A percentile compares a stretch with the other conserved stretches of the same genome.
Evolutionary conservation across 495 filamentous ascomycete species (phyloP).

Genomic region (Neurospora sp.): DNA sequence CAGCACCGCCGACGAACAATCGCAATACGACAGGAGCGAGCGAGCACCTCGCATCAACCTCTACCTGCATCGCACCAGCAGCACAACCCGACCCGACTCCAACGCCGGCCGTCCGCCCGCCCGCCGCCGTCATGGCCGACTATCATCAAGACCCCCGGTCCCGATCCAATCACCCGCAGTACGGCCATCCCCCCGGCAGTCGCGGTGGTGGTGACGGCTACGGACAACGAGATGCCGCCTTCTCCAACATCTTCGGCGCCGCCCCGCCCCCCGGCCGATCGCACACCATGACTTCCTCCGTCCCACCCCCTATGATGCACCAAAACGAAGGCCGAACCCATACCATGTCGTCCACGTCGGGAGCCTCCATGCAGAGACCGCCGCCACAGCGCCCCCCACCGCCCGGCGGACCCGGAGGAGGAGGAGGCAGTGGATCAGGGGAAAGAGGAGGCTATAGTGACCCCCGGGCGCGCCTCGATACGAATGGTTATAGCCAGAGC

Average conservation of each 20-base stretch:
- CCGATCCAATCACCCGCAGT: conserved; percentile 40
- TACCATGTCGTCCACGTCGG: conserved; percentile 81
- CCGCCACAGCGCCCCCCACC: conserved; percentile 52
- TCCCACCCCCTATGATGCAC: conserved; percentile 33
- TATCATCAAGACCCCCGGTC: conserved; percentile 67
- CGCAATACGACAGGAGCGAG: not conserved
- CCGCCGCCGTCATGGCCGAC: conserved; percentile 61
- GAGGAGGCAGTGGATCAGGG: not conserved
- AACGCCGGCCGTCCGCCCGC: conserved; percentile 3
- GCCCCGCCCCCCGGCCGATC: conserved; percentile 79
- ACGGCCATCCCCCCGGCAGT: conserved; percentile 51
- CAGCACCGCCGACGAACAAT: not conserved
- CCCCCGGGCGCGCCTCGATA: conserved; percentile 18
- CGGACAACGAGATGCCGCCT: conserved; percentile 85
- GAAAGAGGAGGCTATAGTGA: conserved; percentile 38
- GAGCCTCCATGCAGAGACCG: conserved; percentile 47
- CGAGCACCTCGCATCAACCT: conserved; percentile 2
- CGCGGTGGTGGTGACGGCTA: conserved; percentile 9
- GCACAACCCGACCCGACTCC: not conserved
- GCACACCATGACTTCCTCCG: conserved; percentile 71
- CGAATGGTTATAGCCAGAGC: conserved; percentile 48
- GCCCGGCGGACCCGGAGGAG: not conserved
- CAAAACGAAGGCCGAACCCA: conserved; percentile 56
- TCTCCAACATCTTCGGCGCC: conserved; percentile 90
- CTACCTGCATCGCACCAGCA: not conserved